phyloP scores from a whole-genome alignment of 1,284 basidiomycete species.

The Volvariella volvacea region DNA sequence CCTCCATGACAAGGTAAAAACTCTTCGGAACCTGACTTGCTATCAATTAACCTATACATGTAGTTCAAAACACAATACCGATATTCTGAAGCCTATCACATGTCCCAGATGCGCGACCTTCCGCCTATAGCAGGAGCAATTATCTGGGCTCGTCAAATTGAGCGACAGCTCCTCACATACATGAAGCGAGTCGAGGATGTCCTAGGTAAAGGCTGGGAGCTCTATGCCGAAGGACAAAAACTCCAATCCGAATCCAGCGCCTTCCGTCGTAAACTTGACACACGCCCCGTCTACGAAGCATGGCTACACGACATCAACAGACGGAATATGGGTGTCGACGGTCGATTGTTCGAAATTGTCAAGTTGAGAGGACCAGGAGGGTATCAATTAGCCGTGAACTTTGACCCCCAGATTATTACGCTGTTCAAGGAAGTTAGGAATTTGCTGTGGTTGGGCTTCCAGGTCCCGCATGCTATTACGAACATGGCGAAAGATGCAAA shows the following conservation, averaged over 20 bases:
- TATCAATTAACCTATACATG: conserved; percentile 9
- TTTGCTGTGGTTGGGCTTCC: conserved; percentile 91
- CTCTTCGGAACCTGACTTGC: too few species aligned
- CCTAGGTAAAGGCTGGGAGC: conserved; percentile 96
- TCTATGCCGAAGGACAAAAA: conserved; percentile 98
- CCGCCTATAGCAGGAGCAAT: conserved; percentile 97
- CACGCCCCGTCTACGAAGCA: conserved; percentile 88
- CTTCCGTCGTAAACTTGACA: conserved; percentile 95
- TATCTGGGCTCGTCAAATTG: conserved; percentile 98
- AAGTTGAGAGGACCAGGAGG: conserved; percentile 68
- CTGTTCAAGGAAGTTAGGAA: conserved; percentile 98
- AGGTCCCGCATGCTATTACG: conserved; percentile 89
- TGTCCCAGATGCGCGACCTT: conserved; percentile 96
- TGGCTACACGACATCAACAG: conserved; percentile 96
- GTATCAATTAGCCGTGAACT: conserved; percentile 91
- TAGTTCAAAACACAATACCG: conserved; percentile 93
- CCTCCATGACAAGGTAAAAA: conserved; percentile 80
- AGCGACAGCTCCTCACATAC: conserved; percentile 91
- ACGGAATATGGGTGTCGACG: conserved; percentile 87
- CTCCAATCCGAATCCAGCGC: conserved; percentile 87
- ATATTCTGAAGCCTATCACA: conserved; percentile 93
- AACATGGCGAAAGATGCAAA: conserved; percentile 99
- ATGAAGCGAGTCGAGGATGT: conserved; percentile 99
- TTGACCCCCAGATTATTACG: conserved; percentile 96
- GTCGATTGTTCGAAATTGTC: conserved; percentile 95